Base-by-base conservation (phyloP, 139 green algal species). In the Picochlorum sp. region DNA sequence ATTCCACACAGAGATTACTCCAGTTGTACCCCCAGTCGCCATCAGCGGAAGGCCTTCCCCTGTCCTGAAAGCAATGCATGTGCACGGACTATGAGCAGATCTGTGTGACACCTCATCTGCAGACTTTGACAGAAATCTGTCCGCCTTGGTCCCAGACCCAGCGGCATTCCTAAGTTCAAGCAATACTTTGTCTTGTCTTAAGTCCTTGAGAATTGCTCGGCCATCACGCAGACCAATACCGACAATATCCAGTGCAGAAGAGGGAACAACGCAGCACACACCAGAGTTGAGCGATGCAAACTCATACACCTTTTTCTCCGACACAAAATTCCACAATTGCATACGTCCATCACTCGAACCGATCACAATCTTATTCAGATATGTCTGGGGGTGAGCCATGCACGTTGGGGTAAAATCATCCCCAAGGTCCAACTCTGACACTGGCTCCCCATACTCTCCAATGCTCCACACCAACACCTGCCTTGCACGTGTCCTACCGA, bases 311-410 rank as follows among this genome's bases (percentile, higher is more conserved):
- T 74, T n/a, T 6, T 61, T 58, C 10, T 77, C 68, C 13, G 70
- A 89, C 18, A 51, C 23, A 47, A 96, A 90, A 81, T 99, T 98
- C 80, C 85, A 89, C 37, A 99, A 86, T 75, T 90, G 78, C 72
- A 97, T 58, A 8, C 57, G 56, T 13, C 93, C 94, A 8, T 91
- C 74, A 18, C 66, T 47, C 21, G 64, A 51, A 21, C 84, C 90
- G 20, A 97, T 46, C 32, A 95, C 68, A 28, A 96, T 68, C 82
- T 98, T 98, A 81, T 98, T 97, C 2, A 98, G 70, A 79, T 98
- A 98, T 16, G 93, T 97, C 77, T 95, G 84, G 0, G 92, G 93
- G 77, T 98, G 93, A 5, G 69, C 76, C 78, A 98, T 80, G 70
- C 84, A 93, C 20, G 78, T 92, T 14, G 93, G 84, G 16, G 15